phyloP scores from a whole-genome alignment of 768 basidiomycete species.

The Hypsizygus marmoreus region DNA sequence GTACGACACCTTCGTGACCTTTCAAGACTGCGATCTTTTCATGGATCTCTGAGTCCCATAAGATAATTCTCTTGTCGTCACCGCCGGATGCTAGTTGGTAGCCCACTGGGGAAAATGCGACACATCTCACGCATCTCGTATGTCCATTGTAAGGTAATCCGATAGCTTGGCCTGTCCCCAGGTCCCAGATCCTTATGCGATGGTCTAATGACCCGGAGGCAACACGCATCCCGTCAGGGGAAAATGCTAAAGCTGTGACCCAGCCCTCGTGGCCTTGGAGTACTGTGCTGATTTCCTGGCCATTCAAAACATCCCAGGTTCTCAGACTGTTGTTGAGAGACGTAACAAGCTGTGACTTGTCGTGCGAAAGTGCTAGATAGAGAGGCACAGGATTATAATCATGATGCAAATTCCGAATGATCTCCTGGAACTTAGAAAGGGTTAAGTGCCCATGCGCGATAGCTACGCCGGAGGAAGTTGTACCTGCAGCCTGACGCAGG shows the following conservation, averaged over 20 bases:
- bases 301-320: background rate
- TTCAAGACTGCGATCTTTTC: background rate
- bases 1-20: slow-evolving; percentile 1
- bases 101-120: slow-evolving; percentile 6
- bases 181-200: slow-evolving; percentile 1
- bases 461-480: too few species aligned
- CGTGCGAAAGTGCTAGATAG: background rate
- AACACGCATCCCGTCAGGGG: slow-evolving; percentile 1
- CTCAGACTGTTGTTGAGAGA: background rate
- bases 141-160: slow-evolving; percentile 4
- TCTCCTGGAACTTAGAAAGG: too few species aligned
- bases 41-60: slow-evolving; percentile 5
- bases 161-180: background rate
- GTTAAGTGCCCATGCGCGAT: too few species aligned
- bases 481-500: too few species aligned
- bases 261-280: slow-evolving; percentile 6
- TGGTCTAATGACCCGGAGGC: slow-evolving; percentile 7
- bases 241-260: slow-evolving; percentile 8
- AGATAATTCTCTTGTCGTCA: background rate
- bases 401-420: too few species aligned
- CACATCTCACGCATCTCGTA: background rate
- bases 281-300: background rate
- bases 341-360: slow-evolving; percentile 1
- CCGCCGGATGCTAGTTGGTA: slow-evolving; percentile 6
- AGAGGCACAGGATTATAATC: too few species aligned